These are phyloP conservation scores for Phenoliferia sp. DNA, from an alignment of 1,284 basidiomycete species.

Conservation along the genomic window DNA sequence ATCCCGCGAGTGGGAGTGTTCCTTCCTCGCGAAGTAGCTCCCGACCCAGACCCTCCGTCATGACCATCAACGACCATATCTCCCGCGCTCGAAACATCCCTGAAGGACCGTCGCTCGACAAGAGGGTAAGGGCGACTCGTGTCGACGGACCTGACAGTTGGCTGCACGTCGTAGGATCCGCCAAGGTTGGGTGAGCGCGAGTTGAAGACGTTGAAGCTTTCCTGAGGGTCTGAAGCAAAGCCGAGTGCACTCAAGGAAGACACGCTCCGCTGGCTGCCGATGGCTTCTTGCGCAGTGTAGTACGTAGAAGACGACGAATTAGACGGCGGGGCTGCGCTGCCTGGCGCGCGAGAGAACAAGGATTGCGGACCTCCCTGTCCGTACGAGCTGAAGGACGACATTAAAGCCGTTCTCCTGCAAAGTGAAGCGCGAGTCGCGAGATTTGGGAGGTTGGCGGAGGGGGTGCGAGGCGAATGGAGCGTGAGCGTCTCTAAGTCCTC, in stretches of 20 bases:
- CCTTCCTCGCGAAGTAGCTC: slow-evolving; percentile 9
- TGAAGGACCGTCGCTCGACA: slow-evolving; percentile 18
- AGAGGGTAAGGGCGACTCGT: slow-evolving; percentile 11
- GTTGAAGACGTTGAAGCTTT: background rate
- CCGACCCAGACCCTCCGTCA: slow-evolving; percentile 3
- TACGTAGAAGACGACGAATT: background rate
- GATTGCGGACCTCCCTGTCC: background rate
- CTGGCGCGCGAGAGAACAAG: background rate
- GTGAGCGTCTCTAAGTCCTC: too few relatives aligned
- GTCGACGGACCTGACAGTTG: background rate
- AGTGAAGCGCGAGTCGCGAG: slow-evolving; percentile 3
- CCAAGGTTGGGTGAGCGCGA: background rate
- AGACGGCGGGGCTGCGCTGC: background rate
- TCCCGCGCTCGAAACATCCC: slow-evolving; percentile 13
- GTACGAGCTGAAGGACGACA: background rate
- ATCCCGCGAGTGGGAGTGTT: slow-evolving; percentile 12
- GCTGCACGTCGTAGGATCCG: background rate
- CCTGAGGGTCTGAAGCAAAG: background rate
- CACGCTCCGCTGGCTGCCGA: background rate
- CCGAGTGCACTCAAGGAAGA: background rate
- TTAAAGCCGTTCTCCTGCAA: background rate
- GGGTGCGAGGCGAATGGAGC: too few relatives aligned
- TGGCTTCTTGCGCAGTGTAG: background rate
- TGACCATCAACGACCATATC: slow-evolving; percentile 9
- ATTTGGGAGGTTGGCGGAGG: too few relatives aligned